A percentile compares a stretch with the other conserved stretches of the same genome.
phyloP scores from a whole-genome alignment of 495 filamentous ascomycete genomes.

The Amphirosellinia nigrospora region DNA sequence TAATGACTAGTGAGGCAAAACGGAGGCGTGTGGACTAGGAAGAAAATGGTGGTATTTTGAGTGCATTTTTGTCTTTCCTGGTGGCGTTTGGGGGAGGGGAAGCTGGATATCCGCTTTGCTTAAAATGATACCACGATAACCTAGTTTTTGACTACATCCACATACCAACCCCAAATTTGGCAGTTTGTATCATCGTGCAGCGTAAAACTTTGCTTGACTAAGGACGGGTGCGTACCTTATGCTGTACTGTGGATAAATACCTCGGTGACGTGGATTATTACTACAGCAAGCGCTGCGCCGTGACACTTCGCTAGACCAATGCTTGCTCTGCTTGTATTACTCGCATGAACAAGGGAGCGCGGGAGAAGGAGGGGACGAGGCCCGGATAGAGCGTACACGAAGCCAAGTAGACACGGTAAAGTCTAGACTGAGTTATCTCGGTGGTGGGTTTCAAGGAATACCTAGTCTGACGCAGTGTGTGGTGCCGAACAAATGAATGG shows the following conservation, averaged over 20 bases:
- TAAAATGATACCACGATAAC: constrained; percentile 16
- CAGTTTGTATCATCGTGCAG: not conserved
- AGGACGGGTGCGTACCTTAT: not conserved
- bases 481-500: not conserved
- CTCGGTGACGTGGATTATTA: too few relatives aligned
- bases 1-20: not conserved
- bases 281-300: too few relatives aligned
- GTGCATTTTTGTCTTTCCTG: not conserved
- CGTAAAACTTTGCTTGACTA: not conserved
- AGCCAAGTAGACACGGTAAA: not conserved
- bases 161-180: not conserved
- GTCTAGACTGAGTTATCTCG: not conserved
- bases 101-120: constrained; percentile 4
- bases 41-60: not conserved
- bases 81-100: not conserved
- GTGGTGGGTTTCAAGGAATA: too few relatives aligned
- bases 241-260: too few relatives aligned
- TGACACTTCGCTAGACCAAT: not conserved
- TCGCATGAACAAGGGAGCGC: not conserved
- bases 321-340: not conserved
- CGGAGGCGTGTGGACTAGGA: not conserved
- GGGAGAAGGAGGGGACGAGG: not conserved
- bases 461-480: too few relatives aligned
- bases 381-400: not conserved
- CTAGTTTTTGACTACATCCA: not conserved